Evolutionary conservation across 148 eudicot species (phyloP).

Genomic region (Talinum fruticosum): DNA sequence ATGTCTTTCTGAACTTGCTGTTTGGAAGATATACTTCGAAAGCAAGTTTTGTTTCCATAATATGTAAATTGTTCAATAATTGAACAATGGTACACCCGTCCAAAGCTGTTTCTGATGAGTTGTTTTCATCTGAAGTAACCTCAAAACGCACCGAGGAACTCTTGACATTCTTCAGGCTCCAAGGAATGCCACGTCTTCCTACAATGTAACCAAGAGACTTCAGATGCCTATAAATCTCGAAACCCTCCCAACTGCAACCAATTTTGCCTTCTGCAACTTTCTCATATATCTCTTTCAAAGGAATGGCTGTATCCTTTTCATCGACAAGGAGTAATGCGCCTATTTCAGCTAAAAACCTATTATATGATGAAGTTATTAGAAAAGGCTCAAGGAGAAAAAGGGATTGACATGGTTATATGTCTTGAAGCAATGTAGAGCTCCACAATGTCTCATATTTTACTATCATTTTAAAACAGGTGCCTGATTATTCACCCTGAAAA

Average conservation of each 20-base stretch:
- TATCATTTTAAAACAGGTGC: too few species aligned
- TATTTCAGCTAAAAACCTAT: constrained; percentile 79
- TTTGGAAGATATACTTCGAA: constrained; percentile 89
- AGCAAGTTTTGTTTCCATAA: constrained; percentile 46
- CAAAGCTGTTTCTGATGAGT: background rate
- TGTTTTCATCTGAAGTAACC: constrained; percentile 18
- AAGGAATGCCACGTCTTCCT: constrained; percentile 55
- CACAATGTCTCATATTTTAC: background rate
- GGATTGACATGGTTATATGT: background rate
- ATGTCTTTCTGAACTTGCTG: constrained; percentile 79
- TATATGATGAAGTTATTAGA: constrained; percentile 8
- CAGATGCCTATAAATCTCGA: constrained; percentile 70
- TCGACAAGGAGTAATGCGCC: constrained; percentile 62
- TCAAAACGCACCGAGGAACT: constrained; percentile 22
- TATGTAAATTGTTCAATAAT: constrained; percentile 43
- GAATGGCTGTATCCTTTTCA: constrained; percentile 36
- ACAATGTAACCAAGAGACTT: constrained; percentile 85
- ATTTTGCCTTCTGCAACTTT: constrained; percentile 50
- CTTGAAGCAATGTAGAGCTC: background rate
- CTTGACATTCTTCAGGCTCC: constrained; percentile 56
- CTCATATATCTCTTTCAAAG: constrained; percentile 51
- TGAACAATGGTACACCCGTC: constrained; percentile 28
- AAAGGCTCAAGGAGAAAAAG: background rate
- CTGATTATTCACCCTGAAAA: background rate
- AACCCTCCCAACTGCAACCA: constrained; percentile 75